Percentiles rank a stretch among this genome's conserved stretches.
Evolutionary conservation across 805 yeast genomes (phyloP).

Genomic region (Pichia scutulata): DNA sequence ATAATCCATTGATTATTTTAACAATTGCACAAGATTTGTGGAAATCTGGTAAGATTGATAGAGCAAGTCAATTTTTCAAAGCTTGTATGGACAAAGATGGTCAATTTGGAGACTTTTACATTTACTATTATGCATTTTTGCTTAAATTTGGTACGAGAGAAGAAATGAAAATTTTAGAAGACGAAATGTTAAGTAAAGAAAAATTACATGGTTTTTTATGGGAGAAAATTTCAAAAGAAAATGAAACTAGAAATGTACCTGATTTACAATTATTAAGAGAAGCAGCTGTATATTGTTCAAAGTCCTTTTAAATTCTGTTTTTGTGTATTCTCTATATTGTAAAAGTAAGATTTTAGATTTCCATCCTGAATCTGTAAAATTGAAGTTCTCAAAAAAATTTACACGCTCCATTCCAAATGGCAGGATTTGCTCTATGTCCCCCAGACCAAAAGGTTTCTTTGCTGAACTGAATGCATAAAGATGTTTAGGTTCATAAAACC

Average conservation of each 20-base stretch:
- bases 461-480: too few relatives aligned
- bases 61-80: constrained; percentile 69
- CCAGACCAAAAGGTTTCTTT: not conserved
- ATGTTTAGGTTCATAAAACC: not conserved
- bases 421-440: not conserved
- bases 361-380: not conserved
- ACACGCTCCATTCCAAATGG: not conserved
- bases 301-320: not conserved
- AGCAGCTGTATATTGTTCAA: constrained; percentile 8
- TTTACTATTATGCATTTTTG: constrained; percentile 48
- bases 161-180: constrained; percentile 31
- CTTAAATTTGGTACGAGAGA: constrained; percentile 31
- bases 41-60: constrained; percentile 52
- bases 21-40: constrained; percentile 64
- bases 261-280: constrained; percentile 18
- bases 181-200: constrained; percentile 33
- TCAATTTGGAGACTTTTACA: constrained; percentile 72
- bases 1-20: constrained; percentile 49
- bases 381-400: not conserved
- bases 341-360: not conserved
- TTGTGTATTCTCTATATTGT: not conserved
- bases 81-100: constrained; percentile 45
- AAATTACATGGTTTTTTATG: constrained; percentile 60
- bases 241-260: constrained; percentile 25
- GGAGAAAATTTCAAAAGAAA: constrained; percentile 43